These are phyloP conservation scores for Chlorella sp. DNA, from an alignment of 139 green algal species.

Conservation along the genomic window DNA sequence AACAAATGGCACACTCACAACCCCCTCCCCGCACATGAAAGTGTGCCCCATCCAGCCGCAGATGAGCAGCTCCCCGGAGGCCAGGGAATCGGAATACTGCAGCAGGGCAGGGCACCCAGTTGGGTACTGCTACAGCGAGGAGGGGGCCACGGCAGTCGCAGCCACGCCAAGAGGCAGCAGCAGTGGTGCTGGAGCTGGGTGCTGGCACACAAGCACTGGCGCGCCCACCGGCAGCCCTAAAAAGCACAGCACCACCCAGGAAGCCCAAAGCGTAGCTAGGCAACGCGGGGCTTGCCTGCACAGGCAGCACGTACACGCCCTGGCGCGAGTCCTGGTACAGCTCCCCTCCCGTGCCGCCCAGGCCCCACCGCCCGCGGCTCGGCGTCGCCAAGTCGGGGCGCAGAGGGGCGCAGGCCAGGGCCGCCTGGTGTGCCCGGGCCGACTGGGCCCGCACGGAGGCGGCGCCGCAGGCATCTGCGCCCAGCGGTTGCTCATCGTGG, in stretches of 20 bases:
- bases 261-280: not conserved
- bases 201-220: no score
- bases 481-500: constrained; percentile 19
- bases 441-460: not conserved
- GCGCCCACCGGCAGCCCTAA: no score
- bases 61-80: constrained; percentile 53
- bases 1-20: no score
- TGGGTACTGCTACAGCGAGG: not conserved
- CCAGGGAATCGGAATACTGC: constrained; percentile 17
- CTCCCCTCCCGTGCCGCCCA: not conserved
- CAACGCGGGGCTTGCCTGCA: constrained; percentile 1
- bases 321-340: not conserved
- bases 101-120: not conserved
- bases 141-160: not conserved
- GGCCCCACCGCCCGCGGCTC: not conserved
- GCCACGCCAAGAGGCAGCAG: not conserved
- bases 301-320: constrained; percentile 18
- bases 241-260: no score
- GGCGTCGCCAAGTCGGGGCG: not conserved
- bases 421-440: not conserved
- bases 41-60: constrained; percentile 59
- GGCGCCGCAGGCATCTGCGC: not conserved
- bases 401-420: not conserved
- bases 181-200: no score
- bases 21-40: constrained; percentile 47